These are phyloP conservation scores for Closterium sp. DNA, from an alignment of 139 green algal species.

Conservation along the genomic window DNA sequence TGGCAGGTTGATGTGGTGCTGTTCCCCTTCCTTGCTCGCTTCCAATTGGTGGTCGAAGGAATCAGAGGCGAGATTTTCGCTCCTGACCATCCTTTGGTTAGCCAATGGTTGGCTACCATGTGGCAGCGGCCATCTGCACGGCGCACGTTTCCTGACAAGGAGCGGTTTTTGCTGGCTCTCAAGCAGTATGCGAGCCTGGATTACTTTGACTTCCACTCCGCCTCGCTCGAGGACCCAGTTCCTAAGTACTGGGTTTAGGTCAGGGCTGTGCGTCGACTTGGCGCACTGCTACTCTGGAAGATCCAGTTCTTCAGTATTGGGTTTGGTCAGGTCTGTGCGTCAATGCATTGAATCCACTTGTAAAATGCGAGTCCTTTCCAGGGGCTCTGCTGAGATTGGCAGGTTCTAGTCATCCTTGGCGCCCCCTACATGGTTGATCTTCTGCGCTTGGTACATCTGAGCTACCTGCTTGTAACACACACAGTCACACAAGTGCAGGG, in stretches of 20 bases:
- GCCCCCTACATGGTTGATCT: background rate
- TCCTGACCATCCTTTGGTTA: background rate
- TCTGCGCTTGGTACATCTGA: conserved; percentile 12
- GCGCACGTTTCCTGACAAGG: background rate
- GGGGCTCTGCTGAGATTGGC: too few relatives aligned
- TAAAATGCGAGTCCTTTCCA: too few relatives aligned
- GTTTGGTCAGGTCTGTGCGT: too few relatives aligned
- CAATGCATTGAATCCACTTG: too few relatives aligned
- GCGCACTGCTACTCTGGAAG: too few relatives aligned
- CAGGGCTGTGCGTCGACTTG: too few relatives aligned
- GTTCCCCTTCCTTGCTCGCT: background rate
- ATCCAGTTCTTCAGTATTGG: too few relatives aligned
- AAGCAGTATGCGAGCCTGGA: background rate
- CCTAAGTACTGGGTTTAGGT: background rate
- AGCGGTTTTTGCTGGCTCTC: background rate
- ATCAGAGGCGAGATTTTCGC: background rate
- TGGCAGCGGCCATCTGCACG: background rate
- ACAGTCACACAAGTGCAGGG: background rate
- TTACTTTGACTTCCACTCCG: background rate
- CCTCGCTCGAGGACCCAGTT: background rate
- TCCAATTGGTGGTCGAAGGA: background rate
- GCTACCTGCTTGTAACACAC: background rate
- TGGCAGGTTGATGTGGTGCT: background rate
- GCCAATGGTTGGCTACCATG: background rate
- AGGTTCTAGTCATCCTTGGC: background rate